These are phyloP conservation scores for Ceratonia siliqua DNA, from an alignment of 306 rosid genomes.

Conservation along the genomic window DNA sequence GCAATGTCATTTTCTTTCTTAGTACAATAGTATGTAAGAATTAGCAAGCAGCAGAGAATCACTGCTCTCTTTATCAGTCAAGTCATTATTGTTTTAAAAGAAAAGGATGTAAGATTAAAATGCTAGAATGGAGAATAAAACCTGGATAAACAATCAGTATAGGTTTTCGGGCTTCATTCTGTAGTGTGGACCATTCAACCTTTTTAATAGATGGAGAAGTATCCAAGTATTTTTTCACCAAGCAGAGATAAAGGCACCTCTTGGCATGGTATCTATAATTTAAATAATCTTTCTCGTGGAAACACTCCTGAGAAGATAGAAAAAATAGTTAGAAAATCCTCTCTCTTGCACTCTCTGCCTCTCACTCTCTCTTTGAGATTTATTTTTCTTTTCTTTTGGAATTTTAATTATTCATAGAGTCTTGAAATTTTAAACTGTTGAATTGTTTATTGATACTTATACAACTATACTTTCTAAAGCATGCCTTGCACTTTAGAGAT, in stretches of 20 bases:
- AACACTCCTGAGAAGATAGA: conserved; percentile 67
- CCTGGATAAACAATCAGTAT: conserved; percentile 72
- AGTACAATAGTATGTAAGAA: conserved; percentile 12
- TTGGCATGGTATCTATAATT: conserved; percentile 86
- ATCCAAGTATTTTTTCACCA: conserved; percentile 68
- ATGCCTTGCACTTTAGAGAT: neutral
- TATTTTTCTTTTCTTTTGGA: neutral
- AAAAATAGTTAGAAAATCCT: neutral
- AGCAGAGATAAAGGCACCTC: conserved; percentile 81
- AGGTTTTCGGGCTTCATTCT: conserved; percentile 87
- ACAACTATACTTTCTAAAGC: neutral
- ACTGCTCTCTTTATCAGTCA: neutral
- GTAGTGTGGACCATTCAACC: conserved; percentile 87
- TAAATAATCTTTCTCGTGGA: conserved; percentile 90
- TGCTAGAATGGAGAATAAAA: conserved; percentile 32
- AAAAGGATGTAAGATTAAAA: neutral
- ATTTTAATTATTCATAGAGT: neutral
- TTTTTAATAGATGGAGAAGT: conserved; percentile 53
- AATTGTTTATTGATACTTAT: neutral
- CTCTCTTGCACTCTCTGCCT: neutral
- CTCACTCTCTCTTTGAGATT: neutral
- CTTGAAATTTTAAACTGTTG: neutral
- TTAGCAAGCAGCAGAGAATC: neutral
- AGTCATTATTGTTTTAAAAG: neutral
- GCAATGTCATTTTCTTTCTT: conserved; percentile 28